Base-by-base conservation (phyloP, 75 land plant species). In the Picea glauca region DNA sequence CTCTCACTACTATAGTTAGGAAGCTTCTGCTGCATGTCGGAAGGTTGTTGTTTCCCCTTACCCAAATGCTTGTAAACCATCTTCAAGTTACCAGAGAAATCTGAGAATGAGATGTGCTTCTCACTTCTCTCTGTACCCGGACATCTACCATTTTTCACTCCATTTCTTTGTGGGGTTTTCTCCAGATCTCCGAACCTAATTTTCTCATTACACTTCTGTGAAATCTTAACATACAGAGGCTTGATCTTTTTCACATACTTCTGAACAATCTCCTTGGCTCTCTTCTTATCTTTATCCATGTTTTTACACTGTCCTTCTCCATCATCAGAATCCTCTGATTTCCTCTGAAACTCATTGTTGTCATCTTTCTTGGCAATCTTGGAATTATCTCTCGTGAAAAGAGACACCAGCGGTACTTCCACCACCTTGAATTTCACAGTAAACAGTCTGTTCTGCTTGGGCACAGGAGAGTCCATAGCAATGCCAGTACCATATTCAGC, bases 181-280 rank as follows among this genome's bases (percentile, higher is more conserved):
- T 79, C 66, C 61, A 77, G 80, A 23, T 79, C 86, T n/a, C 90
- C 77, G 40, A 79, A 74, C 59, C 77, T 78, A 12, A 79, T 32
- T 78, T 81, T 86, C 58, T 84, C 90, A n/a, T 62, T 76, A 65
- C 54, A 46, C 64, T 81, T 62, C 72, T 80, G 81, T 13, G 91
- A 91, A 17, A 82, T 87, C n/a, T 78, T 82, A 17, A 87, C 78
- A 78, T 91, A 91, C 5, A 91, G 80, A 6, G 93, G 93, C 86
- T 87, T 91, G 58, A 91, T 83, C 87, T 63, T 89, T 76, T 81
- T 91, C 54, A 89, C 67, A 64, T 91, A 91, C 81, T 83, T 86
- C 58, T 81, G 86, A 62, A 89, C 61, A n/a, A 83, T 82, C 2
- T 86, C 87, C 62, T 88, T 88, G 12, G 88, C 58, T 14, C 63